A percentile compares a stretch with the other conserved stretches of the same genome.
These are phyloP conservation scores for Microdochium trichocladiopsis DNA, from an alignment of 2,329 filamentous ascomycete genomes.

Conservation along the genomic window DNA sequence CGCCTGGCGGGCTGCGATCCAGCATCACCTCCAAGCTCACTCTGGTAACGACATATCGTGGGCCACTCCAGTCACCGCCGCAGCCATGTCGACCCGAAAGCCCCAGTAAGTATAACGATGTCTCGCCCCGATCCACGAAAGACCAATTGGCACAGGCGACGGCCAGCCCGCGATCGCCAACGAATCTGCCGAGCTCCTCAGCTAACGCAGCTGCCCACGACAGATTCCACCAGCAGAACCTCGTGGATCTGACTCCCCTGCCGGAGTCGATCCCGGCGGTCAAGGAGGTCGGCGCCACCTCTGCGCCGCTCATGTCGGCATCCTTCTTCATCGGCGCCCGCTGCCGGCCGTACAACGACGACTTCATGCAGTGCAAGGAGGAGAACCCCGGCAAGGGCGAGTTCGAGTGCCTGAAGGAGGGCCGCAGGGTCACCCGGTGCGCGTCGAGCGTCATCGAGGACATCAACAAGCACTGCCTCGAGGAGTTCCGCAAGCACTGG, in stretches of 20 bases:
- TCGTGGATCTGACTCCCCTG: slow-evolving; percentile 94
- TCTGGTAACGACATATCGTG: neutral
- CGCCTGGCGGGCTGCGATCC: neutral
- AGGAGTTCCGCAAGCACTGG: slow-evolving; percentile 91
- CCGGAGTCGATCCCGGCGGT: slow-evolving; percentile 88
- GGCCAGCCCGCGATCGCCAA: neutral
- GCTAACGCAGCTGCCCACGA: slow-evolving; percentile 15
- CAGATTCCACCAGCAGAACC: slow-evolving; percentile 90
- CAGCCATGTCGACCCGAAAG: slow-evolving; percentile 54
- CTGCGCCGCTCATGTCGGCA: slow-evolving; percentile 84
- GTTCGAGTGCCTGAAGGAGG: slow-evolving; percentile 92
- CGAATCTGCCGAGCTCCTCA: slow-evolving; percentile 1
- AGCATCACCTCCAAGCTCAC: slow-evolving; percentile 3
- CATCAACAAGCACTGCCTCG: slow-evolving; percentile 89
- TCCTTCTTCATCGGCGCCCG: slow-evolving; percentile 96
- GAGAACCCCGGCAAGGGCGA: slow-evolving; percentile 88
- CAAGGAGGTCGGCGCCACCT: slow-evolving; percentile 87
- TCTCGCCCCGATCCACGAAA: neutral
- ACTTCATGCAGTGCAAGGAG: slow-evolving; percentile 99
- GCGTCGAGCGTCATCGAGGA: slow-evolving; percentile 95
- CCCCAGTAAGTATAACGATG: slow-evolving; percentile 39
- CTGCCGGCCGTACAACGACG: slow-evolving; percentile 94
- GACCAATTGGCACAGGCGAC: slow-evolving; percentile 8
- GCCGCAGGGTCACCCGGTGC: slow-evolving; percentile 91
- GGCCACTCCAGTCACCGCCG: slow-evolving; percentile 4